Conservation (phyloP, 306 rosid species). For the Prunus mira region DNA sequence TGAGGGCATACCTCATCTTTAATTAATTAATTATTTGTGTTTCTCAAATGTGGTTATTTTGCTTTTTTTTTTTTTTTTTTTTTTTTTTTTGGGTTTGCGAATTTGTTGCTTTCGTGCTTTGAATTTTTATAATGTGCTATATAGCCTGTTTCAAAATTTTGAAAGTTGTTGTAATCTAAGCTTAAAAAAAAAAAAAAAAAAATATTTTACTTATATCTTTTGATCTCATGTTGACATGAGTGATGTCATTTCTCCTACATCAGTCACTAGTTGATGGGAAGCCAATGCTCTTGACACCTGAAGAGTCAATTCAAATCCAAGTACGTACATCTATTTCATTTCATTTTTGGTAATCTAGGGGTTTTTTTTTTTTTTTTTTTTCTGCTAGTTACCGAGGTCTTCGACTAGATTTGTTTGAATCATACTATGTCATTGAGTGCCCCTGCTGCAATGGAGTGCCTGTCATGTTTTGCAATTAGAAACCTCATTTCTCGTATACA, state of each 20-base stretch:
- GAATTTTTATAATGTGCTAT: no score
- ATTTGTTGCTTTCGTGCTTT: background rate
- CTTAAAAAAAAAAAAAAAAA: background rate
- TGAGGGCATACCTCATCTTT: background rate
- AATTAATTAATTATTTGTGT: background rate
- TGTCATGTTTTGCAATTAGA: no score
- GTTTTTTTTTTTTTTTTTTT: no score
- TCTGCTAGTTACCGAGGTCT: background rate
- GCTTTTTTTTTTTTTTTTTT: background rate
- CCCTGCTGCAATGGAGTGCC: no score
- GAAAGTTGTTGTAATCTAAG: background rate
- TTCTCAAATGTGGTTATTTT: background rate
- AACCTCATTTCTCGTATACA: no score
- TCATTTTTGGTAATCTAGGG: background rate
- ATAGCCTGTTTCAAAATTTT: background rate
- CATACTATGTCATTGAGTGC: background rate
- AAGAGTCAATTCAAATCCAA: conserved; percentile 94
- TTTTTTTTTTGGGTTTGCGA: background rate
- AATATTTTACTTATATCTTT: background rate
- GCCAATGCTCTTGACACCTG: conserved; percentile 96
- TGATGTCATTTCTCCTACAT: conserved; percentile 17
- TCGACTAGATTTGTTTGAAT: background rate
- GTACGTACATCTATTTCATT: conserved; percentile 36
- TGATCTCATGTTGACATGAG: background rate
- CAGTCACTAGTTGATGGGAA: conserved; percentile 98